A percentile compares a stretch with the other conserved stretches of the same genome.
These are phyloP conservation scores for Geosmithia flava DNA, from an alignment of 2,329 filamentous ascomycete genomes.

Conservation along the genomic window DNA sequence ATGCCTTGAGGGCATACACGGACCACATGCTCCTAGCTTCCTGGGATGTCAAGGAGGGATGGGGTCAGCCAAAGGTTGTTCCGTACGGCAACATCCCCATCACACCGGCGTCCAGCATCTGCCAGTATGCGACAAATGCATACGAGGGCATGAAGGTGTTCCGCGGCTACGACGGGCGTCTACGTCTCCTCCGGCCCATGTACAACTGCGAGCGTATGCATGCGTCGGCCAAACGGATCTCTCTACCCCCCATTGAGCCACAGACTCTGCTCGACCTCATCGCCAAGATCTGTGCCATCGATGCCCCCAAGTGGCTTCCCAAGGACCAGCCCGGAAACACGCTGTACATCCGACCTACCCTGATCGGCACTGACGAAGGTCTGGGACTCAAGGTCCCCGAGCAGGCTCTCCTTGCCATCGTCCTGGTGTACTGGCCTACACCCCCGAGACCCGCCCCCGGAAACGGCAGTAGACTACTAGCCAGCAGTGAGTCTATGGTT, in stretches of 20 bases:
- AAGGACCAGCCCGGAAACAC: slow-evolving; percentile 54
- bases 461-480: slow-evolving; percentile 61
- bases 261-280: slow-evolving; percentile 64
- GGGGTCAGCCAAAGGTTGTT: slow-evolving; percentile 60
- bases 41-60: slow-evolving; percentile 56
- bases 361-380: slow-evolving; percentile 72
- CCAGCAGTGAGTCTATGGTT: slow-evolving; percentile 68
- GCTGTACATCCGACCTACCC: slow-evolving; percentile 75
- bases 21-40: slow-evolving; percentile 79
- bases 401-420: slow-evolving; percentile 78
- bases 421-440: slow-evolving; percentile 50
- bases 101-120: slow-evolving; percentile 66
- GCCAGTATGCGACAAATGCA: slow-evolving; percentile 86
- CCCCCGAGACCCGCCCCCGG: slow-evolving; percentile 36
- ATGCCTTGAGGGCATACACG: slow-evolving; percentile 47
- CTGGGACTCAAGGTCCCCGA: slow-evolving; percentile 71
- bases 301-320: slow-evolving; percentile 72
- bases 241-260: slow-evolving; percentile 62
- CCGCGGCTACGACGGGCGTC: slow-evolving; percentile 61
- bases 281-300: slow-evolving; percentile 55
- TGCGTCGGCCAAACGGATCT: slow-evolving; percentile 51
- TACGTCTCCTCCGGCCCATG: slow-evolving; percentile 67
- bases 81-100: slow-evolving; percentile 68
- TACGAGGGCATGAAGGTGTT: slow-evolving; percentile 80
- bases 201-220: slow-evolving; percentile 57